These are phyloP conservation scores for Phytophthora chlamydospora DNA, from an alignment of 352 stramenopile species.

Conservation along the genomic window DNA sequence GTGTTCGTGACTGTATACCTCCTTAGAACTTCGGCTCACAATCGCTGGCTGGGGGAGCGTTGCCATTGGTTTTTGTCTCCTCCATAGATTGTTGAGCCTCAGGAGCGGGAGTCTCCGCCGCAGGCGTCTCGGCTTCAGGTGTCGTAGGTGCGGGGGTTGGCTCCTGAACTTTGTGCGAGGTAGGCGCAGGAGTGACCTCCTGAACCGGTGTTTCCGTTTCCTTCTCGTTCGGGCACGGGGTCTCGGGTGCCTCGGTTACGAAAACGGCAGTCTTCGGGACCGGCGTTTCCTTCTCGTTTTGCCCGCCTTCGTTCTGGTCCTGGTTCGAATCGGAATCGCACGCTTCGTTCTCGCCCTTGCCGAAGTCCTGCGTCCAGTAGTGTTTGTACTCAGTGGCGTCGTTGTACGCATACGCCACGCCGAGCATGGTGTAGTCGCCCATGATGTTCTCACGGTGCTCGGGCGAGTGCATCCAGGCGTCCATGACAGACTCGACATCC, in stretches of 20 bases:
- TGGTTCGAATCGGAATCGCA: slow-evolving; percentile 26
- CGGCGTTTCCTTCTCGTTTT: slow-evolving; percentile 14
- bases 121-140: too few relatives aligned
- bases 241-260: neutral
- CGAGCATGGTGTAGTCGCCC: slow-evolving; percentile 39
- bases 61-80: neutral
- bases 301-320: slow-evolving; percentile 7
- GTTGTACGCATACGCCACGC: slow-evolving; percentile 33
- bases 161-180: neutral
- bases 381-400: slow-evolving; percentile 28
- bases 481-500: slow-evolving; percentile 42
- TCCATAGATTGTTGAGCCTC: slow-evolving; percentile 5
- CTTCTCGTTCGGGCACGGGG: slow-evolving; percentile 3
- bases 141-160: neutral
- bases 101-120: neutral
- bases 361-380: slow-evolving; percentile 65
- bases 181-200: neutral
- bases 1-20: neutral
- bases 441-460: slow-evolving; percentile 41
- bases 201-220: neutral
- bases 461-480: slow-evolving; percentile 42
- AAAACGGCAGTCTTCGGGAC: slow-evolving; percentile 7
- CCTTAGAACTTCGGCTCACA: slow-evolving; percentile 24
- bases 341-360: slow-evolving; percentile 27
- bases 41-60: slow-evolving; percentile 5